Evolutionary conservation across 2,329 filamentous ascomycete species (phyloP).

Genomic region (Cryphonectria naterciae): DNA sequence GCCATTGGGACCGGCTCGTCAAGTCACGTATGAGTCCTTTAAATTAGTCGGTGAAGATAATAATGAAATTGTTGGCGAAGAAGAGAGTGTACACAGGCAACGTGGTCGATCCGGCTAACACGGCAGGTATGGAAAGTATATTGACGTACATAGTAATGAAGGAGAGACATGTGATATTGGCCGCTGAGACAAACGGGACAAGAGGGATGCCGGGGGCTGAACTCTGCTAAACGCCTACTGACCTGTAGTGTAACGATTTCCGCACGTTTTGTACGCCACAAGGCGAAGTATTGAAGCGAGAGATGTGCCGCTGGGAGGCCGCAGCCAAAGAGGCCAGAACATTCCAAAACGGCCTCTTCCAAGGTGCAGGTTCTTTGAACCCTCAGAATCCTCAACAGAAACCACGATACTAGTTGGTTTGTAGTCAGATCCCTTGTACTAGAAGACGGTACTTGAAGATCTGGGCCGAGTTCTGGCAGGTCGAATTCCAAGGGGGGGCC

Average conservation of each 20-base stretch:
- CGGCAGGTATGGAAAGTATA: neutral
- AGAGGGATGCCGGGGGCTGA: neutral
- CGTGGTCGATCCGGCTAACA: neutral
- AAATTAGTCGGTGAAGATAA: neutral
- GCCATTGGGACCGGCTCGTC: neutral
- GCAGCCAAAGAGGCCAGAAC: neutral
- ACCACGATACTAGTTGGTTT: too few relatives aligned
- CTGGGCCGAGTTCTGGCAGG: neutral
- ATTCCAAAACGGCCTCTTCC: too few relatives aligned
- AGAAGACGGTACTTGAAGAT: neutral
- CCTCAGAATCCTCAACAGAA: too few relatives aligned
- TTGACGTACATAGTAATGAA: neutral
- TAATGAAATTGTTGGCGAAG: neutral
- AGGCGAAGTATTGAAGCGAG: neutral
- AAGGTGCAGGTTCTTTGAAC: too few relatives aligned
- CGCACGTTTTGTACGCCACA: neutral
- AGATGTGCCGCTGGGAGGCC: neutral
- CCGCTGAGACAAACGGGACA: neutral
- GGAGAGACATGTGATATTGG: slow-evolving; percentile 2
- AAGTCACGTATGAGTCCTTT: neutral
- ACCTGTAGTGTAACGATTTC: neutral
- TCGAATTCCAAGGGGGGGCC: neutral
- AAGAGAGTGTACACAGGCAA: neutral
- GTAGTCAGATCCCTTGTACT: too few relatives aligned
- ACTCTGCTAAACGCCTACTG: neutral